Evolutionary conservation across 164 flowering plant genomes (phyloP).

Genomic region (Sedum album): DNA sequence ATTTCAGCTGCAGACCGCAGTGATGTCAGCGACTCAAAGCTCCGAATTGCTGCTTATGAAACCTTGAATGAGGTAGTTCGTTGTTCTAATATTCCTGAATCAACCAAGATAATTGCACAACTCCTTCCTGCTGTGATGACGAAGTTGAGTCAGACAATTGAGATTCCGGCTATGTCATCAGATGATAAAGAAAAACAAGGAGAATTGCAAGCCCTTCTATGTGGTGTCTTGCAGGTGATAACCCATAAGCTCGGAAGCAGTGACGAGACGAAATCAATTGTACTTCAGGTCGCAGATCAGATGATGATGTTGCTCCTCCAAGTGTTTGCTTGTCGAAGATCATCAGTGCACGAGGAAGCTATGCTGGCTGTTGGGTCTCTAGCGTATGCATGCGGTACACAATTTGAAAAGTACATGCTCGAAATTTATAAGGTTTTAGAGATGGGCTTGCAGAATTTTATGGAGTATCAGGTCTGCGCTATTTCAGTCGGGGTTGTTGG

Average conservation of each 20-base stretch:
- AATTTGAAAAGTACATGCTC: too few relatives aligned
- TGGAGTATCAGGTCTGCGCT: slow-evolving; percentile 64
- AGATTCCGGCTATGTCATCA: slow-evolving; percentile 34
- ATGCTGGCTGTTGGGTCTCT: slow-evolving; percentile 65
- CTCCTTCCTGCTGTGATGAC: too few relatives aligned
- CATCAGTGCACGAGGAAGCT: too few relatives aligned
- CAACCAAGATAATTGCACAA: slow-evolving; percentile 36
- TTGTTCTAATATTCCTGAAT: slow-evolving; percentile 53
- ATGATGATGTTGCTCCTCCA: slow-evolving; percentile 47
- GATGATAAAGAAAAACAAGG: slow-evolving; percentile 47
- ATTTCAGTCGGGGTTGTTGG: too few relatives aligned
- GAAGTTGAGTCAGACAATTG: too few relatives aligned
- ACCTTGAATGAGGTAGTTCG: slow-evolving; percentile 56
- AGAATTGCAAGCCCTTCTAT: slow-evolving; percentile 56
- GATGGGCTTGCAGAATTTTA: too few relatives aligned
- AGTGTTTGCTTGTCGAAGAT: slow-evolving; percentile 46
- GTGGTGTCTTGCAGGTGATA: too few relatives aligned
- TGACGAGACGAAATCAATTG: slow-evolving; percentile 33
- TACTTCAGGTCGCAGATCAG: slow-evolving; percentile 52
- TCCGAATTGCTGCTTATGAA: slow-evolving; percentile 53
- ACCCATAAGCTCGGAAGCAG: slow-evolving; percentile 41
- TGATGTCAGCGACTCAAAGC: slow-evolving; percentile 53
- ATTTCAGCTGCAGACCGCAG: slow-evolving; percentile 43
- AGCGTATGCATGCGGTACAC: slow-evolving; percentile 43
- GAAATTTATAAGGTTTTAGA: too few relatives aligned